These are phyloP conservation scores for Talaromyces verruculosus DNA, from an alignment of 2,329 filamentous ascomycete genomes.

Conservation along the genomic window DNA sequence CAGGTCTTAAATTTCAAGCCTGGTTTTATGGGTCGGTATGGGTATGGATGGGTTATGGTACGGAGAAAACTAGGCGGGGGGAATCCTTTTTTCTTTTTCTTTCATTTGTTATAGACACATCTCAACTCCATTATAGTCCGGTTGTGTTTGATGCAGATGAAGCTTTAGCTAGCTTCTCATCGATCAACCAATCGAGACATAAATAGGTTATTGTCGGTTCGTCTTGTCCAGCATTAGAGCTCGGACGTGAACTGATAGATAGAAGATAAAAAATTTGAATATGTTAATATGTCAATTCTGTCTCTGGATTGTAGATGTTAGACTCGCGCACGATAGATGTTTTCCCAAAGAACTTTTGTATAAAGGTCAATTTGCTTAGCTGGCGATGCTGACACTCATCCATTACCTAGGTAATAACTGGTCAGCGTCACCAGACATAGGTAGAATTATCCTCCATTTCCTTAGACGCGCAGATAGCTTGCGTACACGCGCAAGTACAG, in stretches of 20 bases:
- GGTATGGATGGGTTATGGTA: neutral
- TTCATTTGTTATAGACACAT: constrained; percentile 26
- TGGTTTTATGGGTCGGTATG: neutral
- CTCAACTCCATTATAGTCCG: constrained; percentile 29
- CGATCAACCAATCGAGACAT: neutral
- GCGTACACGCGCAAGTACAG: no score
- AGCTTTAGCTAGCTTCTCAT: neutral
- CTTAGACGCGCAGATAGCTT: no score
- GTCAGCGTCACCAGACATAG: no score
- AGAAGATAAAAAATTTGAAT: constrained; percentile 10
- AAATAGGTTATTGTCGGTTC: constrained; percentile 11
- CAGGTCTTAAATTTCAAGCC: neutral
- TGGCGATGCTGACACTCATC: neutral
- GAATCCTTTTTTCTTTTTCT: neutral
- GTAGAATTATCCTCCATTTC: neutral
- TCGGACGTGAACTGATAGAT: constrained; percentile 1
- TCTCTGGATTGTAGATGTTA: neutral
- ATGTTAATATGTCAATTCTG: neutral
- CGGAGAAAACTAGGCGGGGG: neutral
- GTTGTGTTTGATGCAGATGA: neutral
- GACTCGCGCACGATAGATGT: no score
- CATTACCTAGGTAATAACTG: no score
- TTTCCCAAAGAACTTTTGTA: fast-evolving
- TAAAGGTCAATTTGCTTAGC: neutral
- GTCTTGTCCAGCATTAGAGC: neutral